A percentile compares a stretch with the other conserved stretches of the same genome.
These are phyloP conservation scores for Bacterosira constricta DNA, from an alignment of 108 stramenopile species.

Conservation along the genomic window DNA sequence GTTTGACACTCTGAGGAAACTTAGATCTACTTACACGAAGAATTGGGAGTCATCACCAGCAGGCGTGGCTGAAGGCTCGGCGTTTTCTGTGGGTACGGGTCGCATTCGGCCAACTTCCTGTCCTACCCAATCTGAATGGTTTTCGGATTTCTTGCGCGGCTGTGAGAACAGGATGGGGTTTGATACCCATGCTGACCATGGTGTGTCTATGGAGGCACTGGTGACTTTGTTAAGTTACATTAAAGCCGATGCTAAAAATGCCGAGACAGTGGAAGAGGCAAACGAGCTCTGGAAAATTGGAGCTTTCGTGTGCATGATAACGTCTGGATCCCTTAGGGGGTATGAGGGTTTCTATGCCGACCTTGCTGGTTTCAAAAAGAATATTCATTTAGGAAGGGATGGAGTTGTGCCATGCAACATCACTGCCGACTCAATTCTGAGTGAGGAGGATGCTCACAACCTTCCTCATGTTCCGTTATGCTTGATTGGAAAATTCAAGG, in stretches of 20 bases:
- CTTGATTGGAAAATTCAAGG: slow-evolving; percentile 30
- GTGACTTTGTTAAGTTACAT: neutral
- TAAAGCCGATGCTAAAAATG: neutral
- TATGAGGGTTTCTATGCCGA: slow-evolving; percentile 6
- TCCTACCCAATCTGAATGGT: slow-evolving; percentile 5
- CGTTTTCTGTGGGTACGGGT: neutral
- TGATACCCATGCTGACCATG: neutral
- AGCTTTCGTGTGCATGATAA: neutral
- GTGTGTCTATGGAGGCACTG: neutral
- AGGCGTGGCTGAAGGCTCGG: neutral
- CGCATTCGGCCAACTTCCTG: neutral
- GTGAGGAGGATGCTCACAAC: neutral
- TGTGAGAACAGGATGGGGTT: neutral
- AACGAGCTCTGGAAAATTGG: slow-evolving; percentile 11
- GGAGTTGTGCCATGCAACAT: neutral
- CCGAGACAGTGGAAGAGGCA: neutral
- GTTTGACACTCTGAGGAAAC: slow-evolving; percentile 26
- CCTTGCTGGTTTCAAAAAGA: neutral
- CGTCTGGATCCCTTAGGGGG: slow-evolving; percentile 8
- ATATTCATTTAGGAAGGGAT: neutral
- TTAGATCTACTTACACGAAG: slow-evolving; percentile 3
- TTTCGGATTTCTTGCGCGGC: neutral
- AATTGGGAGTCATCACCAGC: slow-evolving; percentile 7
- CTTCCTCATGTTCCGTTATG: slow-evolving; percentile 12
- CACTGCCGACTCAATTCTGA: neutral